Evolutionary conservation across 1,284 basidiomycete genomes (phyloP).

Genomic region (Cutaneotrichosporon sp.): DNA sequence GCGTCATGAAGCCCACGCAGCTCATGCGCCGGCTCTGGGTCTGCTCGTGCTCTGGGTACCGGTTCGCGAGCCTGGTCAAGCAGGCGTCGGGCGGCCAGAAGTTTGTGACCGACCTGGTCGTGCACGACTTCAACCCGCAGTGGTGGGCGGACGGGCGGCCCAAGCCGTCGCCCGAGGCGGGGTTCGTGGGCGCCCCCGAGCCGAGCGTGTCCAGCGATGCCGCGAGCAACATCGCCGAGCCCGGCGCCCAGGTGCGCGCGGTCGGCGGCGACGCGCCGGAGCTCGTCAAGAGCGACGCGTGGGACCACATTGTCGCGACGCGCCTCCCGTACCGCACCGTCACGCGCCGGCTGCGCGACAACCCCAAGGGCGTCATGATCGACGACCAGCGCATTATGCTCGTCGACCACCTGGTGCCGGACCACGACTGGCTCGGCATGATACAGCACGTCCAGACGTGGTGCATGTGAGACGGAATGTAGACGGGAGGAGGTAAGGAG

Average conservation of each 20-base stretch:
- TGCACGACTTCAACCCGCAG: constrained; percentile 46
- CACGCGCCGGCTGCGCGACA: constrained; percentile 18
- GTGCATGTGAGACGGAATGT: constrained; percentile 9
- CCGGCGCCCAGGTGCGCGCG: constrained; percentile 6
- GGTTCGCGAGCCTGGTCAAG: constrained; percentile 36
- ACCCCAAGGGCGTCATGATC: constrained; percentile 48
- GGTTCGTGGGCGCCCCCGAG: background rate
- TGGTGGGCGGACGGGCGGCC: constrained; percentile 15
- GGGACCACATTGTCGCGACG: constrained; percentile 35
- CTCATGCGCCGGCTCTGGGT: constrained; percentile 40
- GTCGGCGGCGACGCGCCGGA: constrained; percentile 23
- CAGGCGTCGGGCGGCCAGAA: background rate
- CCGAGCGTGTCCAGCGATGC: background rate
- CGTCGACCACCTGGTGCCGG: background rate
- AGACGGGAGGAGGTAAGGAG: background rate
- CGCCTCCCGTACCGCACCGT: constrained; percentile 36
- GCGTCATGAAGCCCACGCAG: constrained; percentile 37
- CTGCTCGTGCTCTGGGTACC: constrained; percentile 52
- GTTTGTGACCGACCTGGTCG: constrained; percentile 11
- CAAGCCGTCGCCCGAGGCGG: constrained; percentile 1
- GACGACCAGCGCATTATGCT: constrained; percentile 38
- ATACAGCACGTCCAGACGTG: background rate
- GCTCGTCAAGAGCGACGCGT: constrained; percentile 28
- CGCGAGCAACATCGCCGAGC: constrained; percentile 1
- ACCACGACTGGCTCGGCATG: background rate